These are phyloP conservation scores for Penstemon barbatus DNA, from an alignment of 257 asterid genomes.

Conservation along the genomic window DNA sequence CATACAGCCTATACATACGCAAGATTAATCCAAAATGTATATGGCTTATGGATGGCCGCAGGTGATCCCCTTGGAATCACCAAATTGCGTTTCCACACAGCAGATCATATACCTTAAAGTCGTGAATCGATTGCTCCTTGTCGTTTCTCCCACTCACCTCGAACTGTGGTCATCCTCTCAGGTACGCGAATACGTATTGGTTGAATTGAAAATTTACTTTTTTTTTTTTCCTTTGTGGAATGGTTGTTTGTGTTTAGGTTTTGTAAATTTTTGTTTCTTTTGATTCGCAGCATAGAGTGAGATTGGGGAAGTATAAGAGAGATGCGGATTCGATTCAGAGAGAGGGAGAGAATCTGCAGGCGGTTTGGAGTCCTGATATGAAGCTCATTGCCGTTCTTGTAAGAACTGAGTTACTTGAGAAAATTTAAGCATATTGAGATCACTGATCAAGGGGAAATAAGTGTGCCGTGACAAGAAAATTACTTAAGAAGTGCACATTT, in stretches of 20 bases:
- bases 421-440: constrained; percentile 8
- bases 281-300: constrained; percentile 88
- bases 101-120: constrained; percentile 83
- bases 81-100: constrained; percentile 54
- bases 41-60: constrained; percentile 99
- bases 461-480: not conserved
- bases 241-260: constrained; percentile 3
- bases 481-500: not conserved
- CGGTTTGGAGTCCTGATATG: constrained; percentile 92
- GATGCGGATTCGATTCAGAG: constrained; percentile 58
- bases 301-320: constrained; percentile 88
- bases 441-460: constrained; percentile 1
- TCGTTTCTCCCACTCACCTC: constrained; percentile 76
- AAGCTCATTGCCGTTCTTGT: constrained; percentile 88
- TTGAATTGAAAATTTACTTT: constrained; percentile 18
- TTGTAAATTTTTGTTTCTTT: not conserved
- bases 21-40: constrained; percentile 63
- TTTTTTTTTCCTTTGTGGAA: constrained; percentile 5
- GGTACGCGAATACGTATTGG: constrained; percentile 35
- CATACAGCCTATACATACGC: not conserved
- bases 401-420: constrained; percentile 42
- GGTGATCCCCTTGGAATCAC: constrained; percentile 87
- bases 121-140: constrained; percentile 74
- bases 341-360: constrained; percentile 90
- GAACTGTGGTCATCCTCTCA: constrained; percentile 98